Evolutionary conservation across 352 stramenopile genomes (phyloP).

Genomic region (Pelagophyceae sp.): DNA sequence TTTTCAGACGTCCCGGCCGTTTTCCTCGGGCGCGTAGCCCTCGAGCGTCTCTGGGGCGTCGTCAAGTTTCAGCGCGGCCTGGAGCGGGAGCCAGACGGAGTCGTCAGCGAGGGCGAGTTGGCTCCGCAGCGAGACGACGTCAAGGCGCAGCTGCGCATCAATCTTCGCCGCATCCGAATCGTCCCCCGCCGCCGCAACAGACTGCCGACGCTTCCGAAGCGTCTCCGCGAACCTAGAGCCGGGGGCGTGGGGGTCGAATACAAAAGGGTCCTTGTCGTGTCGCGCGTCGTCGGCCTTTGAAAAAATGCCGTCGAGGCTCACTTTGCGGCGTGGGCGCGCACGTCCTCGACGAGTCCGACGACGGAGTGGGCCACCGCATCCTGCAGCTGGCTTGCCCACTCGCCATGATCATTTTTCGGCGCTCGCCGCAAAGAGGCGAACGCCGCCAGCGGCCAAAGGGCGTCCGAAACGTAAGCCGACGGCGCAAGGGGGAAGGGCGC

Average conservation of each 20-base stretch:
- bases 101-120: not conserved
- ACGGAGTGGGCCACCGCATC: not conserved
- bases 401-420: not conserved
- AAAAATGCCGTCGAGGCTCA: not conserved
- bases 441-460: not conserved
- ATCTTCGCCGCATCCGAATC: constrained; percentile 2
- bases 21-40: too few relatives aligned
- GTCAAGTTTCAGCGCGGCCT: not conserved
- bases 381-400: not conserved
- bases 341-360: not conserved
- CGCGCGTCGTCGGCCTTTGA: too few relatives aligned
- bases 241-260: too few relatives aligned
- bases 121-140: not conserved
- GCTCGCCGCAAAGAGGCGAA: not conserved
- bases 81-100: not conserved
- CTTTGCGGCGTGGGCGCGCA: not conserved
- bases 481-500: not conserved
- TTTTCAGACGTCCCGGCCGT: too few relatives aligned
- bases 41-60: too few relatives aligned
- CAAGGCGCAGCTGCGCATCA: not conserved
- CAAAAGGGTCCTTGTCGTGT: too few relatives aligned
- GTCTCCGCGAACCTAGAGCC: too few relatives aligned
- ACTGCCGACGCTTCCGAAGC: too few relatives aligned
- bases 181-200: too few relatives aligned
- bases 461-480: not conserved